Conservation (phyloP, 2,329 filamentous ascomycete genomes). For the Nakataea oryzae region DNA sequence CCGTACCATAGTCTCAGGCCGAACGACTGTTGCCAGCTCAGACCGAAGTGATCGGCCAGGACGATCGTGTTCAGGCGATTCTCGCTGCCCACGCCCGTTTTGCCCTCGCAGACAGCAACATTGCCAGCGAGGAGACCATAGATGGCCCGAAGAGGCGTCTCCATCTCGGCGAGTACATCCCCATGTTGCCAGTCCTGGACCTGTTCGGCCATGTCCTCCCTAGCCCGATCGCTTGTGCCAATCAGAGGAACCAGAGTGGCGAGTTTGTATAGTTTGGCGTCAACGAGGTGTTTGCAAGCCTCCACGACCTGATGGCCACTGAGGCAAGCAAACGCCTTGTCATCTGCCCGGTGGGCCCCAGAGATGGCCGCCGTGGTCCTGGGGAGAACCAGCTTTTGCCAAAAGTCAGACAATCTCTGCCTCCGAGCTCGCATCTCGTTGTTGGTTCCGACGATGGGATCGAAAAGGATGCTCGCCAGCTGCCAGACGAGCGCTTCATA, state of each 20-base stretch:
- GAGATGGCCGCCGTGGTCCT: conserved; percentile 43
- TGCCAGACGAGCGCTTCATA: conserved; percentile 77
- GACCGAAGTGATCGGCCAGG: conserved; percentile 71
- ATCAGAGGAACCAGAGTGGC: conserved; percentile 49
- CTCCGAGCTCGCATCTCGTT: conserved; percentile 34
- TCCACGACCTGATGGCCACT: conserved; percentile 71
- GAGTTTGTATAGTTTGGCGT: conserved; percentile 56
- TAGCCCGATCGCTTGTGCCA: conserved; percentile 58
- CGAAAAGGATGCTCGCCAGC: conserved; percentile 78
- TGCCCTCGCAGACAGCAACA: conserved; percentile 71
- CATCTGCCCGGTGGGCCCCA: conserved; percentile 57
- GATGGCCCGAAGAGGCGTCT: conserved; percentile 70
- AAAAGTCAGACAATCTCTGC: conserved; percentile 56
- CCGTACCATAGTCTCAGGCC: conserved; percentile 87
- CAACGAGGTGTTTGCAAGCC: conserved; percentile 70
- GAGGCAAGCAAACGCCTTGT: conserved; percentile 73
- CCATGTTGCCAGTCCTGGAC: conserved; percentile 75
- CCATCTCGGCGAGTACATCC: conserved; percentile 80
- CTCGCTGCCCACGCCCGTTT: conserved; percentile 61
- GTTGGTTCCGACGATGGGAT: conserved; percentile 41
- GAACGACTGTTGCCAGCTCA: conserved; percentile 92
- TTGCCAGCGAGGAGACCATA: conserved; percentile 88
- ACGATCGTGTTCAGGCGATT: conserved; percentile 72
- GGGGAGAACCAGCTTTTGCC: conserved; percentile 55
- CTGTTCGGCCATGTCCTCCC: conserved; percentile 68